phyloP scores from a whole-genome alignment of 2,329 filamentous ascomycete genomes.

The Elsinoe fawcettii region DNA sequence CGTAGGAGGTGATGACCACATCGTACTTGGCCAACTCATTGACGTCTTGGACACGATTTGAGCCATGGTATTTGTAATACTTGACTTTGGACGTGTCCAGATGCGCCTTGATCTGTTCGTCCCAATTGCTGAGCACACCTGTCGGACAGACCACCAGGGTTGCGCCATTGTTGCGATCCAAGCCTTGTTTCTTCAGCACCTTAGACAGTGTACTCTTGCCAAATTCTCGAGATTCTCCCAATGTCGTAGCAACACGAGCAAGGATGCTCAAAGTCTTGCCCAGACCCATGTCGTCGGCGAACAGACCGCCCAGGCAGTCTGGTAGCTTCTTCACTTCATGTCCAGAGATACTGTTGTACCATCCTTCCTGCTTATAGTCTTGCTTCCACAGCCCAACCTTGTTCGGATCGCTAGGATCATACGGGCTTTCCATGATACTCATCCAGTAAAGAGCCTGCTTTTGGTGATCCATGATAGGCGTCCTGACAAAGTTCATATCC shows the following conservation, averaged over 20 bases:
- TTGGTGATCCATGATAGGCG: constrained; percentile 69
- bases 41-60: constrained; percentile 62
- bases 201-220: constrained; percentile 44
- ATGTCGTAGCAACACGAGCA: constrained; percentile 62
- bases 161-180: constrained; percentile 63
- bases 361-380: constrained; percentile 52
- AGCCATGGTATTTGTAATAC: constrained; percentile 81
- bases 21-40: constrained; percentile 65
- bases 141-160: constrained; percentile 84
- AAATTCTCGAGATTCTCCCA: constrained; percentile 57
- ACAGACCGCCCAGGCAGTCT: constrained; percentile 37
- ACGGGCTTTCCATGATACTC: constrained; percentile 63
- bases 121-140: constrained; percentile 90
- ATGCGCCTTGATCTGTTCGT: constrained; percentile 81
- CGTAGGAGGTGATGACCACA: constrained; percentile 86
- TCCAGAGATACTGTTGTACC: constrained; percentile 80
- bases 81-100: constrained; percentile 56
- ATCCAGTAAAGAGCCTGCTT: constrained; percentile 87
- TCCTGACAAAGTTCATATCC: constrained; percentile 52
- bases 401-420: constrained; percentile 16
- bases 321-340: constrained; percentile 40
- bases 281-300: constrained; percentile 46
- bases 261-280: constrained; percentile 65
- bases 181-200: constrained; percentile 29
- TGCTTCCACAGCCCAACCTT: constrained; percentile 67